phyloP scores from a whole-genome alignment of 768 basidiomycete species.

The Amanita thiersii region DNA sequence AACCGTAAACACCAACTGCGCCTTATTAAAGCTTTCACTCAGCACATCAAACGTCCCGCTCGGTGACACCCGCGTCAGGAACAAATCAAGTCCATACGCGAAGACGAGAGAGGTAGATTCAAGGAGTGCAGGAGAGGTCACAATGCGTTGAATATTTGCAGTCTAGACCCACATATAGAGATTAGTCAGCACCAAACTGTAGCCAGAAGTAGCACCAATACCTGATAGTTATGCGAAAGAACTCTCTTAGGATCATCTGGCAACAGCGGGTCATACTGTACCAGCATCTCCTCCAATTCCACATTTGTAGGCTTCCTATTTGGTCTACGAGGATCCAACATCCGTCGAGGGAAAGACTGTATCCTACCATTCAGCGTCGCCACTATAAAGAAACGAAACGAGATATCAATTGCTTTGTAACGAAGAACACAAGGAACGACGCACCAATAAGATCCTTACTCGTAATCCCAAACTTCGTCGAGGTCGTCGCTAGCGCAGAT shows the following conservation, averaged over 20 bases:
- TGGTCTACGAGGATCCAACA: conserved; percentile 82
- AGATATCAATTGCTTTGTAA: not conserved
- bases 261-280: conserved; percentile 78
- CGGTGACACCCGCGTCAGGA: conserved; percentile 77
- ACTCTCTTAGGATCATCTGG: conserved; percentile 57
- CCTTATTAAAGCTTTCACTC: conserved; percentile 89
- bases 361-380: conserved; percentile 71
- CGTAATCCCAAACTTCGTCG: conserved; percentile 84
- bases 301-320: conserved; percentile 62
- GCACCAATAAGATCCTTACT: conserved; percentile 80
- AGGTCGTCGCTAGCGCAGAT: conserved; percentile 64
- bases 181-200: not conserved
- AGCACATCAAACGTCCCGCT: conserved; percentile 91
- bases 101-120: conserved; percentile 91
- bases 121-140: conserved; percentile 76
- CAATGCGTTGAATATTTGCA: conserved; percentile 54
- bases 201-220: conserved; percentile 10
- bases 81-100: conserved; percentile 83
- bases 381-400: conserved; percentile 34
- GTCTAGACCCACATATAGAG: conserved; percentile 37
- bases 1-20: conserved; percentile 80
- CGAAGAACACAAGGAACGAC: conserved; percentile 15
- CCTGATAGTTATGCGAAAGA: conserved; percentile 43
- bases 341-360: conserved; percentile 59
- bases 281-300: conserved; percentile 80